These are phyloP conservation scores for Geopyxis carbonaria DNA, from an alignment of 495 filamentous ascomycete species.

Conservation along the genomic window DNA sequence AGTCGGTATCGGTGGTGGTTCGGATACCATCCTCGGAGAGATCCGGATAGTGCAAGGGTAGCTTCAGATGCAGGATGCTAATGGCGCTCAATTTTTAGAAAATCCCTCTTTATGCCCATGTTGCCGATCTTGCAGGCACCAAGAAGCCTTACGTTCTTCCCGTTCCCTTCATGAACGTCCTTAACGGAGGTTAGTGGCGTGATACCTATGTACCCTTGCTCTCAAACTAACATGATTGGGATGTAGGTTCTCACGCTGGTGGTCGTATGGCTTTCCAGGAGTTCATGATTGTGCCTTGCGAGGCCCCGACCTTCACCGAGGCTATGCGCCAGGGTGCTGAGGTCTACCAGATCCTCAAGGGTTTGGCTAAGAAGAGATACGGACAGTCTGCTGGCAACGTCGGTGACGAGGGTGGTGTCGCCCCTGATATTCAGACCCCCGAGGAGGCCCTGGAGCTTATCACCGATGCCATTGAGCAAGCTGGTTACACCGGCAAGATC, in stretches of 20 bases:
- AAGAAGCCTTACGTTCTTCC: constrained; percentile 99
- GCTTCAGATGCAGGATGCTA: neutral
- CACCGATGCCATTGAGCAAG: constrained; percentile 78
- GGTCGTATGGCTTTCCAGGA: constrained; percentile 98
- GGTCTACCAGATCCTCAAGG: constrained; percentile 96
- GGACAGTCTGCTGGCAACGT: constrained; percentile 97
- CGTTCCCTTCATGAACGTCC: constrained; percentile 98
- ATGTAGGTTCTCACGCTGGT: constrained; percentile 71
- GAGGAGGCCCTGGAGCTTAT: constrained; percentile 97
- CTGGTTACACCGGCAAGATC: constrained; percentile 87
- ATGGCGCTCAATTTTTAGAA: constrained; percentile 31
- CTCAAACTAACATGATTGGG: constrained; percentile 9
- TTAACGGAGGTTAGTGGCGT: constrained; percentile 62
- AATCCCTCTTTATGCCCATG: constrained; percentile 91
- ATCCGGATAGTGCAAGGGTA: neutral
- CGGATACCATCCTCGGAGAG: constrained; percentile 3
- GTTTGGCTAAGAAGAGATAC: constrained; percentile 97
- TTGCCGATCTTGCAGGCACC: constrained; percentile 95
- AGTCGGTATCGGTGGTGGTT: constrained; percentile 1
- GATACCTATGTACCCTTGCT: constrained; percentile 10
- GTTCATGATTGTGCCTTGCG: constrained; percentile 96
- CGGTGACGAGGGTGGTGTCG: constrained; percentile 98
- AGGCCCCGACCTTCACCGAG: constrained; percentile 77
- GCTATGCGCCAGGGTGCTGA: constrained; percentile 88
- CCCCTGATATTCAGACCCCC: constrained; percentile 92